Evolutionary conservation across 768 basidiomycete species (phyloP), one percentile per base, ranked within the genome.

Genomic region (Naematelia aurantialba): DNA sequence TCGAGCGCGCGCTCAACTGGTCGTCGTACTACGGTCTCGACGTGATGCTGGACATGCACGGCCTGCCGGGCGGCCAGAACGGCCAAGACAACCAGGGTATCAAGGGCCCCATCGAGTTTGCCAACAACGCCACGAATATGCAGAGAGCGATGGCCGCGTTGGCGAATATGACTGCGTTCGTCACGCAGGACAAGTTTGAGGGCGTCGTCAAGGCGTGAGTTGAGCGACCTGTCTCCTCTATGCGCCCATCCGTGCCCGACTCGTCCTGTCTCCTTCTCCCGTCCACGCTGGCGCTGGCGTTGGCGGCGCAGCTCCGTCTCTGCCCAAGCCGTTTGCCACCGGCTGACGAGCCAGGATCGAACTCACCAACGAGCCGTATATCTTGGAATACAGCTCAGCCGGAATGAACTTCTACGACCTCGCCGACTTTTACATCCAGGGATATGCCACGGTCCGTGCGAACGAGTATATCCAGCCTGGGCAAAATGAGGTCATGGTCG

Each of bases 21-120:
- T 61, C 66, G 29, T 61, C 53, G 24, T 45, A 61, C 29, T 68
- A 70, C 45, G 72, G 72, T 39, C 49, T 73, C n/a, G 68, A 70
- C 46, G 72, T 73, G 11, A 58, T 73, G 59, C 60, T 73, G 45
- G 72, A 73, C 47, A 34, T 73, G 25, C 72, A 73, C 48, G 67
- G 67, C 13, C 25, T 69, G 27, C 72, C 62, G 51, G 45, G 45
- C 47, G 56, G 62, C 55, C 68, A 66, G 17, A 66, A 67, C 53
- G 65, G 66, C 13, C 71, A 73, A 47, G 71, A 69, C 31, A 67
- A 73, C 49, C 64, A 67, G 21, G 71, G 71, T 8, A 51, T 48
- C 45, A 66, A 60, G 22, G 59, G 55, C 44, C 56, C 58, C 4
- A 34, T 60, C 19, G 45, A 56, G 30, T 69, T 73, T 44, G 57